phyloP scores from a whole-genome alignment of 768 basidiomycete species.

The Tephrocybe sp. region DNA sequence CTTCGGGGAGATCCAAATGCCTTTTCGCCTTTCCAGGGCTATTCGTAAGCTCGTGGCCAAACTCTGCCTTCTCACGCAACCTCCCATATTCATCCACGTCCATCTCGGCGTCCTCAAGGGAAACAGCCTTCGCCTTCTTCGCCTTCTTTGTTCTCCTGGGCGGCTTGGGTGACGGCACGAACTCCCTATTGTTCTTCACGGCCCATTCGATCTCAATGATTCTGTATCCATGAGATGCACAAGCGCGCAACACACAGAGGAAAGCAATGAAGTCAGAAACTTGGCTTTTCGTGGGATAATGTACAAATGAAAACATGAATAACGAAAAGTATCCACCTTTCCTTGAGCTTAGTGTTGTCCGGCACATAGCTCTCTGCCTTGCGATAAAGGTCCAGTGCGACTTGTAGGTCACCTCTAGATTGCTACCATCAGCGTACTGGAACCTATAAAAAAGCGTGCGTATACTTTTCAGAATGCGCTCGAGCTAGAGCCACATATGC shows the following conservation, averaged over 20 bases:
- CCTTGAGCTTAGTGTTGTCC: slow-evolving; percentile 82
- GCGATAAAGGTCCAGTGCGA: slow-evolving; percentile 79
- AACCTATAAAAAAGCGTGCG: slow-evolving; percentile 5
- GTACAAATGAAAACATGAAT: slow-evolving; percentile 63
- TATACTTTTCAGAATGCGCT: slow-evolving; percentile 78
- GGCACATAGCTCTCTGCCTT: slow-evolving; percentile 83
- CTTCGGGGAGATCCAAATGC: slow-evolving; percentile 27
- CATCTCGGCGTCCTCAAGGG: slow-evolving; percentile 27
- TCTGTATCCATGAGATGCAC: slow-evolving; percentile 44
- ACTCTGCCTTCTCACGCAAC: slow-evolving; percentile 27
- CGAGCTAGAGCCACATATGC: slow-evolving; percentile 85
- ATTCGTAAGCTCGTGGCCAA: slow-evolving; percentile 47
- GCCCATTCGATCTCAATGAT: slow-evolving; percentile 85
- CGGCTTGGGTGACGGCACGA: slow-evolving; percentile 59
- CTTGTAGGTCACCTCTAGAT: slow-evolving; percentile 75
- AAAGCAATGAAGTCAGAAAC: slow-evolving; percentile 42
- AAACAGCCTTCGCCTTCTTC: slow-evolving; percentile 29
- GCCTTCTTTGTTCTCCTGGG: slow-evolving; percentile 36
- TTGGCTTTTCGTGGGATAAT: slow-evolving; percentile 38
- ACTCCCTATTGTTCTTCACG: slow-evolving; percentile 59
- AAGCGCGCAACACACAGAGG: slow-evolving; percentile 23
- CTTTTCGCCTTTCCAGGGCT: slow-evolving; percentile 39
- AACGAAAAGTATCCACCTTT: slow-evolving; percentile 82
- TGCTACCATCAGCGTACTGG: slow-evolving; percentile 7
- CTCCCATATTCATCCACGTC: slow-evolving; percentile 25